A percentile compares a stretch with the other conserved stretches of the same genome.
Conservation (phyloP, 1,139 yeast species). For the Candida tetrigidarum region DNA sequence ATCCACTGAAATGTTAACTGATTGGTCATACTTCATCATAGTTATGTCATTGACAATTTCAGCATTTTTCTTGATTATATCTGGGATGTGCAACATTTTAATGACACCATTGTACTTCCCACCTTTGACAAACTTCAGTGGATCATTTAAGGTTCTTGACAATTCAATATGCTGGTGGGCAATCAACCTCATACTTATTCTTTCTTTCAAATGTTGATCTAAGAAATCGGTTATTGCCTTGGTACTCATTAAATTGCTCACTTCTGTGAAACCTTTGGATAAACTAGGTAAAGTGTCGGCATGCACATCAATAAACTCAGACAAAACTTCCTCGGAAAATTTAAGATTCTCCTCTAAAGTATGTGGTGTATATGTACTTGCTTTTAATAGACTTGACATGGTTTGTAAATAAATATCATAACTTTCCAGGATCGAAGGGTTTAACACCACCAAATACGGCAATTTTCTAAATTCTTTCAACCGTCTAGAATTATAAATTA, state of each 20-base stretch:
- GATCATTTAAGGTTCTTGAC: conserved; percentile 37
- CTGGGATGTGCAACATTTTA: conserved; percentile 62
- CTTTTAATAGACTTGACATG: conserved; percentile 61
- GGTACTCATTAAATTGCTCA: conserved; percentile 54
- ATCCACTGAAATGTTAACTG: conserved; percentile 64
- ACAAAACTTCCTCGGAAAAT: conserved; percentile 54
- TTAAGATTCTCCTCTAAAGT: conserved; percentile 56
- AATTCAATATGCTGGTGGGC: conserved; percentile 83
- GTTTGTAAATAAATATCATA: conserved; percentile 75
- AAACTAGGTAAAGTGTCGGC: conserved; percentile 80
- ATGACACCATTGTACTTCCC: conserved; percentile 72
- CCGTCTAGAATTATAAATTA: conserved; percentile 57
- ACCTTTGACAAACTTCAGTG: conserved; percentile 29
- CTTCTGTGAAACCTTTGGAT: conserved; percentile 84
- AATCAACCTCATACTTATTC: conserved; percentile 82
- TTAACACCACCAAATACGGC: conserved; percentile 83
- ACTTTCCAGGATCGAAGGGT: conserved; percentile 87
- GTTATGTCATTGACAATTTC: conserved; percentile 83
- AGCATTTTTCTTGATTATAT: conserved; percentile 62
- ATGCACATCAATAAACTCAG: conserved; percentile 70
- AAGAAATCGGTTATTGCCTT: conserved; percentile 62
- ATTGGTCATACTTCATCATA: conserved; percentile 77
- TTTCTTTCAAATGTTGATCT: conserved; percentile 78
- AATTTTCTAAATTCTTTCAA: conserved; percentile 69
- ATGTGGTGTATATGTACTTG: conserved; percentile 39